These are phyloP conservation scores for Gynochthodes officinalis DNA, from an alignment of 257 asterid species.

Conservation along the genomic window DNA sequence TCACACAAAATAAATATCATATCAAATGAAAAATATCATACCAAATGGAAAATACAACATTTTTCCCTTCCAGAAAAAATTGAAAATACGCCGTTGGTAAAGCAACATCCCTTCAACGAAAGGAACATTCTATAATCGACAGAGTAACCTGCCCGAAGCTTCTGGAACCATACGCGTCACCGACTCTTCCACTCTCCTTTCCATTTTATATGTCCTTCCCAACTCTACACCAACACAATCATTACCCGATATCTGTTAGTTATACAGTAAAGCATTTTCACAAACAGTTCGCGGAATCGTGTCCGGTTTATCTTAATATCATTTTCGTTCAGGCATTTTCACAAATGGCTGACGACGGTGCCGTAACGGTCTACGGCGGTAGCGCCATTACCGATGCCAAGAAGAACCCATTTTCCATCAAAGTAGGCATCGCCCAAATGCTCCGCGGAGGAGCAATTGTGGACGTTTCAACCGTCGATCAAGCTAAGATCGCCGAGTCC, in stretches of 20 bases:
- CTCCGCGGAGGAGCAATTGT: slow-evolving; percentile 86
- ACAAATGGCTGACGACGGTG: slow-evolving; percentile 70
- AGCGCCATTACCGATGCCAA: slow-evolving; percentile 60
- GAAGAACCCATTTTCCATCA: slow-evolving; percentile 63
- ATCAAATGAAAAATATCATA: too few relatives aligned
- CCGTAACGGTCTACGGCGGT: slow-evolving; percentile 71
- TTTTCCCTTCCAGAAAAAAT: too few relatives aligned
- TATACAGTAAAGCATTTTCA: too few relatives aligned
- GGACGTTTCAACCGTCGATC: slow-evolving; percentile 56
- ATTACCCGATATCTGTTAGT: too few relatives aligned
- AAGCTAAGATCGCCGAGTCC: slow-evolving; percentile 79
- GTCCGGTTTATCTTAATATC: not conserved
- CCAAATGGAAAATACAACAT: too few relatives aligned
- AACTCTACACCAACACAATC: too few relatives aligned
- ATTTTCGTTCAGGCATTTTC: slow-evolving; percentile 25
- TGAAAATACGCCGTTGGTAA: not conserved
- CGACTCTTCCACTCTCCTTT: slow-evolving; percentile 9
- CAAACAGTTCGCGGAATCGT: not conserved
- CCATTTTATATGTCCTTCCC: not conserved
- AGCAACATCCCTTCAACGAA: not conserved
- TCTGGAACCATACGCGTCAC: slow-evolving; percentile 42
- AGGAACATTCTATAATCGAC: slow-evolving; percentile 36
- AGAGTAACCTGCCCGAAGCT: slow-evolving; percentile 30
- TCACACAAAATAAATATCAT: too few relatives aligned
- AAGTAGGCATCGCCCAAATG: slow-evolving; percentile 68